Evolutionary conservation across 441 rosid genomes (phyloP), one percentile per base, ranked within the genome.

Genomic region (Populus hybrid): DNA sequence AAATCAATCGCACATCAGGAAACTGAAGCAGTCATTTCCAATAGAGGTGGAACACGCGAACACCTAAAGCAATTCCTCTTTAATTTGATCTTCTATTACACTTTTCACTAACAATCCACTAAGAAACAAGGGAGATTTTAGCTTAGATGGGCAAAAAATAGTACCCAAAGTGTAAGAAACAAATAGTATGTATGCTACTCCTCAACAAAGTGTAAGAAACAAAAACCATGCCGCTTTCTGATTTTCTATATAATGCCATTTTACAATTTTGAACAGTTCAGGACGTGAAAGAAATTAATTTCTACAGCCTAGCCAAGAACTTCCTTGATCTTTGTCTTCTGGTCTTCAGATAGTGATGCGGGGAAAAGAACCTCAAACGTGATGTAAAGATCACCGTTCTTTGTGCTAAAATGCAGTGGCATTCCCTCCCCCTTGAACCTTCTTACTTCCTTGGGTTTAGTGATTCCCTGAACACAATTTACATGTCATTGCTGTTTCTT

Each of bases 351-450:
- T 72, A 96, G 89, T 18, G 91, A 86, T 0, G 86, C 76, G 72
- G 99, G 98, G 83, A 96, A 96, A 70, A 92, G 89, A 78, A 94
- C 95, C 86, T 96, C 99, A 57, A 87, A 96, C 14, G 89, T 87
- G 70, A 94, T 88, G 75, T 89, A 92, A 26, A 96, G 93, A 77
- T 94, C 93, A 2, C 97, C 99, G 79, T 91, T 94, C 91, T 94
- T 92, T n/a, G 81, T 87, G 85, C 96, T 94, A 75, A 79, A 86
- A 81, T 91, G 92, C 84, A 89, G 65, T 16, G 98, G 97, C 99
- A 95, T 95, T 67, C 99, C 98, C 87, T 95, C 97, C 21, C 95
- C 99, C 88, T 88, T 92, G 57, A 93, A 86, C 88, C 89, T 95
- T 71, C 86, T 87, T 83, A 95, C 95, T 82, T 92, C 93, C 80